Base-by-base conservation (phyloP, 2,329 filamentous ascomycete genomes). In the Colletotrichum cereale region DNA sequence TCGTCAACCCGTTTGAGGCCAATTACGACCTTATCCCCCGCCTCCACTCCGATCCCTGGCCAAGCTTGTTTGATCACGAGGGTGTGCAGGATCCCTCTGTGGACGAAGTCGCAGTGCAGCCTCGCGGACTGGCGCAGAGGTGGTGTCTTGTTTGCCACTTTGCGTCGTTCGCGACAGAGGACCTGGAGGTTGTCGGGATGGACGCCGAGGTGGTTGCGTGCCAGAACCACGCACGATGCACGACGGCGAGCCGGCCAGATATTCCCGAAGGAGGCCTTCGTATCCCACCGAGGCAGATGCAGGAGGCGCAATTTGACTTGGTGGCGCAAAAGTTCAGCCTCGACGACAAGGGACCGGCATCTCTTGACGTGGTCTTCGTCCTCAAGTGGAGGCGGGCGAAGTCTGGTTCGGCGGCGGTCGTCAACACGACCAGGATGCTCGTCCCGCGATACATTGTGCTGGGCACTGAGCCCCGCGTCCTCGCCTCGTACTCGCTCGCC, bases 1-100 rank as follows among this genome's bases (percentile, higher is more conserved):
- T 98, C 66, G 90, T 94, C 65, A 91, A 90, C 61, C 94, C 96
- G 0, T 98, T 99, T 76, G 95, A 97, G 82, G 93, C 95, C 21
- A 96, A 93, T 77, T 98, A 97, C 80, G 94, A 97, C 73, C 90
- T 98, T 73, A 87, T 91, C 16, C 95, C 96, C 14, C 89, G 92
- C 12, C 85, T 97, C 4, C 92, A 98, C 79, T 81, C 87, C 0
- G 91, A 92, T 60, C 86, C 90, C 2, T 99, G 96, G 96, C 95
- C 96, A 1, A 95, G 92, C 79, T 91, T 97, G 76, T 99, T 98
- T 80, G 87, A 90, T 63, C 84, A 88, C 24, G 87, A 90, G 29
- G 83, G 83, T 18, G 76, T 89, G 3, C 79, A 81, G 29, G 79
- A 81, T 10, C 72, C 75, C 1, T 73, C 75, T 7, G 80, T 75